Evolutionary conservation across 345 rosid species (phyloP).

Genomic region (Salix caprea): DNA sequence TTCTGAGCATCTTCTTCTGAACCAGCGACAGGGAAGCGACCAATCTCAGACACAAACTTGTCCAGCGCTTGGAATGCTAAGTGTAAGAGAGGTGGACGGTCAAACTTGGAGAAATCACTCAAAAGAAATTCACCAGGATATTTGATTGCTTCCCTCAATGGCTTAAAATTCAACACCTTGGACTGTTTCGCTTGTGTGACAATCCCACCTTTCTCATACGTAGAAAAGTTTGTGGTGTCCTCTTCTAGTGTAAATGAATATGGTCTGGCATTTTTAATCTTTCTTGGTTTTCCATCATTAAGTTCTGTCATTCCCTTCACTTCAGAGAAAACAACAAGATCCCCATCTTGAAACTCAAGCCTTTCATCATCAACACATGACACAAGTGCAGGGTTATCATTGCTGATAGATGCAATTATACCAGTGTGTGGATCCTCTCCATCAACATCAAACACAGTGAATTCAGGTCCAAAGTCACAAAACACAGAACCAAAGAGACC

Average conservation of each 20-base stretch:
- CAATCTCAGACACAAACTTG: conserved; percentile 58
- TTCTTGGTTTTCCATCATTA: conserved; percentile 96
- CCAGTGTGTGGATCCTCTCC: conserved; percentile 96
- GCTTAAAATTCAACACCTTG: conserved; percentile 75
- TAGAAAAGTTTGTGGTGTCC: conserved; percentile 61
- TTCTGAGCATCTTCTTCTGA: conserved; percentile 86
- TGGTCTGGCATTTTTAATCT: conserved; percentile 74
- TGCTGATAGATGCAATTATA: conserved; percentile 88
- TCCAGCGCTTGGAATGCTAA: conserved; percentile 94
- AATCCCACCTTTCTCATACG: conserved; percentile 87
- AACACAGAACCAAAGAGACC: conserved; percentile 95
- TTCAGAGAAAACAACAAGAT: conserved; percentile 91
- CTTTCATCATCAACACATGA: conserved; percentile 97
- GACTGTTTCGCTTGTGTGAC: conserved; percentile 94
- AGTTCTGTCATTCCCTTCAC: conserved; percentile 90
- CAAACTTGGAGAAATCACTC: conserved; percentile 91
- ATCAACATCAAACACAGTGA: conserved; percentile 86
- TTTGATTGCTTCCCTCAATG: conserved; percentile 78
- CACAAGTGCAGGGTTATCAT: conserved; percentile 77
- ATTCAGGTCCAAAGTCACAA: conserved; percentile 95
- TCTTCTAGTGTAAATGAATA: conserved; percentile 87
- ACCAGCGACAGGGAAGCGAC: conserved; percentile 80
- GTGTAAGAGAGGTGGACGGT: conserved; percentile 85
- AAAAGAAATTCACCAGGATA: conserved; percentile 96
- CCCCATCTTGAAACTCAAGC: conserved; percentile 95